phyloP scores from a whole-genome alignment of 2,329 filamentous ascomycete genomes.

The Paracoccidioides lutzii region DNA sequence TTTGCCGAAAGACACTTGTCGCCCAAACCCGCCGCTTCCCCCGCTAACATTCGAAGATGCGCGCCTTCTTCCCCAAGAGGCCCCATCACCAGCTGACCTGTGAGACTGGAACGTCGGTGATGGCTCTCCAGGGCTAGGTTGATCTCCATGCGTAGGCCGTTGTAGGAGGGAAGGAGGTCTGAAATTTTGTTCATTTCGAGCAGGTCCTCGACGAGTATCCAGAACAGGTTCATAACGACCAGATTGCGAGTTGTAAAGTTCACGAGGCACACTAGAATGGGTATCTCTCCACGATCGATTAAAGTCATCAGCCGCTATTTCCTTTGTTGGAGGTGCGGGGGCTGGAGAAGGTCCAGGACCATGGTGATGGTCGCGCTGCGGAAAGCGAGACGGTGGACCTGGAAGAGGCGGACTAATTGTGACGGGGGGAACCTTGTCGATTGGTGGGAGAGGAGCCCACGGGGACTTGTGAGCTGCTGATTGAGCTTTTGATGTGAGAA shows the following conservation, averaged over 20 bases:
- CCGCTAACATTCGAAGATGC: slow-evolving; percentile 88
- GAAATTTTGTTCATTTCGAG: slow-evolving; percentile 52
- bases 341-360: slow-evolving; percentile 43
- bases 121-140: slow-evolving; percentile 59
- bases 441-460: slow-evolving; percentile 75
- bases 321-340: slow-evolving; percentile 48
- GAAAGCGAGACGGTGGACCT: slow-evolving; percentile 36
- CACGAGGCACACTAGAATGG: slow-evolving; percentile 48
- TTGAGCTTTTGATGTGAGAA: slow-evolving; percentile 32
- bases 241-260: slow-evolving; percentile 90
- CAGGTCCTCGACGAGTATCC: slow-evolving; percentile 57
- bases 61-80: slow-evolving; percentile 59
- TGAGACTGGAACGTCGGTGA: slow-evolving; percentile 76
- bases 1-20: slow-evolving; percentile 47
- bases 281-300: slow-evolving; percentile 68
- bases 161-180: slow-evolving; percentile 71
- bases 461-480: slow-evolving; percentile 68
- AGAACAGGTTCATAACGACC: slow-evolving; percentile 81
- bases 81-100: slow-evolving; percentile 46
- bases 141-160: slow-evolving; percentile 50
- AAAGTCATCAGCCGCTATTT: slow-evolving; percentile 91
- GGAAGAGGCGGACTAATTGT: slow-evolving; percentile 43
- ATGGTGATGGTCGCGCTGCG: slow-evolving; percentile 41
- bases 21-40: slow-evolving; percentile 58
- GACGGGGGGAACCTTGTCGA: slow-evolving; percentile 66